Percentiles rank a stretch among this genome's conserved stretches.
These are phyloP conservation scores for Kwoniella sp. DNA, from an alignment of 768 basidiomycete species.

Conservation along the genomic window DNA sequence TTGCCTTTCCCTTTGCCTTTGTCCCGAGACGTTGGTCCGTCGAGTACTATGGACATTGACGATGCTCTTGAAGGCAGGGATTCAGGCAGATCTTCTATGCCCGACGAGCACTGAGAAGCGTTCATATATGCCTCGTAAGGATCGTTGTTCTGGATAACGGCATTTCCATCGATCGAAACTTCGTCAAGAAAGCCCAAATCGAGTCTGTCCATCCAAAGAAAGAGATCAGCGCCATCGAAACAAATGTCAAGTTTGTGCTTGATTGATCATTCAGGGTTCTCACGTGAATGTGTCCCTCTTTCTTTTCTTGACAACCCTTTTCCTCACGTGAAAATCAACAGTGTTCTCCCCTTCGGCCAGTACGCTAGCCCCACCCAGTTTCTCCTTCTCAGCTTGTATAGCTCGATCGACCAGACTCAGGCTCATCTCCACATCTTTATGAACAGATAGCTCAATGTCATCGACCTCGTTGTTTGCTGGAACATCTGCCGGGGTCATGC, in stretches of 20 bases:
- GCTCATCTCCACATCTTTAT: not conserved
- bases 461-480: not conserved
- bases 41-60: not conserved
- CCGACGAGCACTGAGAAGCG: constrained; percentile 5
- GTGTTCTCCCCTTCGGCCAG: constrained; percentile 9
- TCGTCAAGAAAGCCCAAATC: constrained; percentile 19
- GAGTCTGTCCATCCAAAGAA: no score
- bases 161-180: constrained; percentile 3
- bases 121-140: not conserved
- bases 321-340: not conserved
- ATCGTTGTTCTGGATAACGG: constrained; percentile 1
- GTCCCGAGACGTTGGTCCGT: not conserved
- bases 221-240: no score
- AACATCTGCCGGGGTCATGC: not conserved
- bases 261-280: no score
- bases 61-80: not conserved
- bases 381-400: not conserved
- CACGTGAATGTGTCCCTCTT: constrained; percentile 4
- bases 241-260: no score
- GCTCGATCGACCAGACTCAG: constrained; percentile 7
- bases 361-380: constrained; percentile 1
- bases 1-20: not conserved
- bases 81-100: constrained; percentile 5
- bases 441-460: no score
- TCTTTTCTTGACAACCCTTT: not conserved